Evolutionary conservation across 345 rosid species (phyloP).

Genomic region (Rhodamnia argentea): DNA sequence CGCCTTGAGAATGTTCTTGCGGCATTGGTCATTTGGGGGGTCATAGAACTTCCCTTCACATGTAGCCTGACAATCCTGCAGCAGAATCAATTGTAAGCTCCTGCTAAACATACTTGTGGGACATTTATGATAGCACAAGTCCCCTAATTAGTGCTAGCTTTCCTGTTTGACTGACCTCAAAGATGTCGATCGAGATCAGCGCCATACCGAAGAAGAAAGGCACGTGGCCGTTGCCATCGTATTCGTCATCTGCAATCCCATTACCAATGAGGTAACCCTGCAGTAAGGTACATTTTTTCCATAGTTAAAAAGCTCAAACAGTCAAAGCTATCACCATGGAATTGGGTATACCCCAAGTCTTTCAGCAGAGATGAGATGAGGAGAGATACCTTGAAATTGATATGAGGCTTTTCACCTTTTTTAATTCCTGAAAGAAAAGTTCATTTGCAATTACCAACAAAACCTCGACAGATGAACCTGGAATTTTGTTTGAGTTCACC

Average conservation of each 20-base stretch:
- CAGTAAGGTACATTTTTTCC: not conserved
- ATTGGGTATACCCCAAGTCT: not conserved
- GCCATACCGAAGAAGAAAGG: slow-evolving; percentile 35
- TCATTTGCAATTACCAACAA: not conserved
- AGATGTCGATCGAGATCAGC: slow-evolving; percentile 23
- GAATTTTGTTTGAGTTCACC: not conserved
- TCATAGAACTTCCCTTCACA: slow-evolving; percentile 28
- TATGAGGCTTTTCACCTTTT: slow-evolving; percentile 10
- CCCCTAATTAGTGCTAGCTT: not conserved
- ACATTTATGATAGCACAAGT: not conserved
- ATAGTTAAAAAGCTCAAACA: not conserved
- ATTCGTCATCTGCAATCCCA: slow-evolving; percentile 11
- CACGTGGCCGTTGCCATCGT: slow-evolving; percentile 15
- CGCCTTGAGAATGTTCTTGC: not conserved
- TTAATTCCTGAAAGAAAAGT: slow-evolving; percentile 15
- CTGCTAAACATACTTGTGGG: not conserved
- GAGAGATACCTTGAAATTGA: slow-evolving; percentile 31
- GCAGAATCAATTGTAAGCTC: not conserved
- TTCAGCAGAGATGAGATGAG: not conserved
- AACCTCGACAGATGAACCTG: not conserved
- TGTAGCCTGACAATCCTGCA: slow-evolving; percentile 19
- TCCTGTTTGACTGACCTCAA: not conserved
- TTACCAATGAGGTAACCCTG: slow-evolving; percentile 44
- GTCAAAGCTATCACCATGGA: not conserved
- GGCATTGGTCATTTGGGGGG: slow-evolving; percentile 4